Evolutionary conservation across 2,329 filamentous ascomycete genomes (phyloP).

Genomic region (Venturia carpophila): DNA sequence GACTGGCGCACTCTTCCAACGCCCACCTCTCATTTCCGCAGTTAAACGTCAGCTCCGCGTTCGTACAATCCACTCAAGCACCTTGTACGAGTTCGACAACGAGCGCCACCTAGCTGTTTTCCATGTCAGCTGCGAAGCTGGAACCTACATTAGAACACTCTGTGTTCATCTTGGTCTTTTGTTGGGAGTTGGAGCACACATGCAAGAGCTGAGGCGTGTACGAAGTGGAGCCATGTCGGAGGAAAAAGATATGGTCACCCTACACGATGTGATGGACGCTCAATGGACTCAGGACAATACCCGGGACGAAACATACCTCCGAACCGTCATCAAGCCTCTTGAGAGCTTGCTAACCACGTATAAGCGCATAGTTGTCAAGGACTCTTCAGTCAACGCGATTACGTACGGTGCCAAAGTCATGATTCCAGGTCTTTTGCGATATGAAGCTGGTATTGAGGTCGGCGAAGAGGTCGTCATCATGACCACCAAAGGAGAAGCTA

Average conservation of each 20-base stretch:
- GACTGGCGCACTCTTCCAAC: conserved; percentile 94
- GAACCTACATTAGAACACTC: conserved; percentile 96
- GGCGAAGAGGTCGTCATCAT: conserved; percentile 96
- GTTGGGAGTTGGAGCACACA: conserved; percentile 82
- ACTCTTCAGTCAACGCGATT: conserved; percentile 90
- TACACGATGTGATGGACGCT: conserved; percentile 92
- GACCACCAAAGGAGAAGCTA: conserved; percentile 98
- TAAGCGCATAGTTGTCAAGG: conserved; percentile 97
- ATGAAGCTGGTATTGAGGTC: conserved; percentile 82
- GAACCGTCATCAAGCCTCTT: conserved; percentile 82
- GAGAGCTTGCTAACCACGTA: conserved; percentile 88
- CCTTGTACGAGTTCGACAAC: conserved; percentile 93
- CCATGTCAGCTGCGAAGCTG: conserved; percentile 98
- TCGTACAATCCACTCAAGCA: conserved; percentile 95
- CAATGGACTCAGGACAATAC: conserved; percentile 97
- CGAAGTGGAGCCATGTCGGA: conserved; percentile 93
- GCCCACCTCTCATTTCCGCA: conserved; percentile 92
- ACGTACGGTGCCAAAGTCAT: conserved; percentile 99
- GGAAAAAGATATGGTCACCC: conserved; percentile 74
- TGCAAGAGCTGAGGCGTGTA: conserved; percentile 95
- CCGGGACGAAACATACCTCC: conserved; percentile 85
- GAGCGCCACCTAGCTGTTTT: conserved; percentile 95
- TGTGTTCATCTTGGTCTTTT: conserved; percentile 83
- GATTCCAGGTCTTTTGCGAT: conserved; percentile 80
- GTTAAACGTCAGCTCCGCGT: conserved; percentile 99